Percentiles rank a stretch among this genome's conserved stretches.
Evolutionary conservation across 2,329 filamentous ascomycete genomes (phyloP).

Genomic region (Macroventuria anomochaeta): DNA sequence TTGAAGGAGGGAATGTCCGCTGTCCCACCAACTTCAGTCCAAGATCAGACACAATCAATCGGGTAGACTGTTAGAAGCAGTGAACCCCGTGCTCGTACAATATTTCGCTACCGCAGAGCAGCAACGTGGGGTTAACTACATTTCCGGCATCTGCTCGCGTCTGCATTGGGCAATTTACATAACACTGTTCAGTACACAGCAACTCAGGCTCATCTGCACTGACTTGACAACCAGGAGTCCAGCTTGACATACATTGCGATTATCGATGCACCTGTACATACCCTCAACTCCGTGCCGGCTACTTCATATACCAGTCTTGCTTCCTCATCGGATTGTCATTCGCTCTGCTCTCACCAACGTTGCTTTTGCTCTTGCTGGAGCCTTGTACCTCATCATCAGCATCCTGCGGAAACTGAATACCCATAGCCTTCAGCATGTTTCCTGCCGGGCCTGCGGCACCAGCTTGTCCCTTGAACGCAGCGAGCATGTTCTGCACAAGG

Average conservation of each 20-base stretch:
- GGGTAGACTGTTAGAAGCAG: neutral
- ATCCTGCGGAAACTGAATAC: slow-evolving; percentile 79
- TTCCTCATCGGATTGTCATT: slow-evolving; percentile 14
- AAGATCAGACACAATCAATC: neutral
- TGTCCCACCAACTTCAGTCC: neutral
- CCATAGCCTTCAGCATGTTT: slow-evolving; percentile 87
- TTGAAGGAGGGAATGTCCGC: neutral
- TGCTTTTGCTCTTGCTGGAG: neutral
- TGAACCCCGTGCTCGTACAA: neutral
- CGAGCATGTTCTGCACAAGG: slow-evolving; percentile 85
- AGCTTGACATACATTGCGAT: too few species aligned
- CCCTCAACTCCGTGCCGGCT: neutral
- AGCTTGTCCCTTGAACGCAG: slow-evolving; percentile 89
- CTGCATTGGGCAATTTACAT: too few species aligned
- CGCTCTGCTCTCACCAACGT: slow-evolving; percentile 11
- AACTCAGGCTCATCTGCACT: too few species aligned
- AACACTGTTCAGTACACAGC: too few species aligned
- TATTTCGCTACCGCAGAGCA: neutral
- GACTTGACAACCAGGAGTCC: too few species aligned
- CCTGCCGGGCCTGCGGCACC: slow-evolving; percentile 85
- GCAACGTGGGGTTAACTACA: too few species aligned
- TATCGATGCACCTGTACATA: too few species aligned
- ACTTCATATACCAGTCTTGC: slow-evolving; percentile 16
- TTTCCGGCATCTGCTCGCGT: too few species aligned
- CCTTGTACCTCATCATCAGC: slow-evolving; percentile 61